Evolutionary conservation across 2,329 filamentous ascomycete species (phyloP).

Genomic region (Endocalyx cinctus): DNA sequence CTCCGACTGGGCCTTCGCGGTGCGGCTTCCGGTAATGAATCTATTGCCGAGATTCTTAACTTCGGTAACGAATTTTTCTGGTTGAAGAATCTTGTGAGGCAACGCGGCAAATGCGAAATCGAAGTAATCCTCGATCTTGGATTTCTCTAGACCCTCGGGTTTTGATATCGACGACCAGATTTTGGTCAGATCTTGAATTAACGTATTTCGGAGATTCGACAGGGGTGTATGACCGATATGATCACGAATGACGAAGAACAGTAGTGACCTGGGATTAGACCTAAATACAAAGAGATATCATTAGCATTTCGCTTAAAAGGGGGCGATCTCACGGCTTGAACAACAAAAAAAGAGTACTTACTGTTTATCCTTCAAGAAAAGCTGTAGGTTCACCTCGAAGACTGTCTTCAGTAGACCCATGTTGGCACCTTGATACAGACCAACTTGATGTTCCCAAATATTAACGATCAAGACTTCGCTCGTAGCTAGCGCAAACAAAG

Average conservation of each 20-base stretch:
- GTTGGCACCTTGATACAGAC: constrained; percentile 95
- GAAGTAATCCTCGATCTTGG: constrained; percentile 93
- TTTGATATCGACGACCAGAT: constrained; percentile 94
- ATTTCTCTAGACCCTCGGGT: constrained; percentile 79
- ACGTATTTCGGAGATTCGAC: constrained; percentile 80
- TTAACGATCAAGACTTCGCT: constrained; percentile 98
- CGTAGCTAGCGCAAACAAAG: constrained; percentile 91
- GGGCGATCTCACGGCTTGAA: background rate
- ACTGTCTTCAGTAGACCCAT: constrained; percentile 99
- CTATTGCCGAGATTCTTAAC: constrained; percentile 74
- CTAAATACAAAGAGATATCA: constrained; percentile 37
- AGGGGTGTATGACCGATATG: constrained; percentile 90
- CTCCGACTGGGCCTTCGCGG: constrained; percentile 56
- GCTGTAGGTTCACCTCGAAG: constrained; percentile 95
- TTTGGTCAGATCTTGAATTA: constrained; percentile 84
- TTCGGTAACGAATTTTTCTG: constrained; percentile 80
- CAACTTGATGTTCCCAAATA: constrained; percentile 99
- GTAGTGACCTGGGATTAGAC: constrained; percentile 79
- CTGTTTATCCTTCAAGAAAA: constrained; percentile 95
- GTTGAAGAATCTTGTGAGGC: constrained; percentile 94
- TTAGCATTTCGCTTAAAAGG: no score
- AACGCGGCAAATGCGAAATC: constrained; percentile 96
- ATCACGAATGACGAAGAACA: constrained; percentile 98
- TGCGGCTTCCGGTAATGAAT: constrained; percentile 77
- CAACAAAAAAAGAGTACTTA: no score